Evolutionary conservation across 306 rosid genomes (phyloP).

Genomic region (Gillenia trifoliata): DNA sequence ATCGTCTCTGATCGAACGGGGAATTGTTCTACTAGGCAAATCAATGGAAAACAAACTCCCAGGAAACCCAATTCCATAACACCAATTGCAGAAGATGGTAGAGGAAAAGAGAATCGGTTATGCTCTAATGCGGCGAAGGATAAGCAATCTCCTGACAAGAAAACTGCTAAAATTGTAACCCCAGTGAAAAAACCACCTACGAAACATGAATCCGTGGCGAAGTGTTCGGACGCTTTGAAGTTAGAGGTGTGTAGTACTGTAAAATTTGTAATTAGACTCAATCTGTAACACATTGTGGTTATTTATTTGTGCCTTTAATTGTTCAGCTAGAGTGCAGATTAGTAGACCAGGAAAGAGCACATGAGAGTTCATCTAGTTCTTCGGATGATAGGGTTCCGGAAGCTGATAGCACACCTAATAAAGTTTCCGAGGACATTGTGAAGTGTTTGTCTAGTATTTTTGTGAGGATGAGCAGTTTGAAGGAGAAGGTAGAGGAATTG

Average conservation of each 20-base stretch:
- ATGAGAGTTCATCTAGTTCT: conserved; percentile 41
- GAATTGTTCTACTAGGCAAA: conserved; percentile 28
- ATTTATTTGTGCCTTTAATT: conserved; percentile 18
- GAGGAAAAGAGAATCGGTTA: conserved; percentile 66
- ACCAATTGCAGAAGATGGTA: conserved; percentile 46
- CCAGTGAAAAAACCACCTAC: conserved; percentile 49
- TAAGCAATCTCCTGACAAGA: conserved; percentile 60
- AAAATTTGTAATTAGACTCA: conserved; percentile 10
- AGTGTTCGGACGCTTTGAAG: conserved; percentile 43
- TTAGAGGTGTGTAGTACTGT: conserved; percentile 39
- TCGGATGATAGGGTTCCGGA: conserved; percentile 37
- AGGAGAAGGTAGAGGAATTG: conserved; percentile 42
- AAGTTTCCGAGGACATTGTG: conserved; percentile 69
- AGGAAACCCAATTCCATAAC: conserved; percentile 37
- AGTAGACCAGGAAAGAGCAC: conserved; percentile 50
- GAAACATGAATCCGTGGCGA: conserved; percentile 46
- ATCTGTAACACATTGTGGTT: conserved; percentile 13
- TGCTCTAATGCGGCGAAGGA: conserved; percentile 43
- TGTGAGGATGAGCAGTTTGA: conserved; percentile 46
- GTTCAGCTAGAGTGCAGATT: conserved; percentile 56
- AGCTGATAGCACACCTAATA: conserved; percentile 53
- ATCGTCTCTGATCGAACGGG: conserved; percentile 32
- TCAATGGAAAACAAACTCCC: conserved; percentile 32
- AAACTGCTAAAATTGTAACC: conserved; percentile 35
- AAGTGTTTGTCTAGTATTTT: conserved; percentile 69